Evolutionary conservation across 768 basidiomycete genomes (phyloP).

Genomic region (Leccinellum rugosiceps): DNA sequence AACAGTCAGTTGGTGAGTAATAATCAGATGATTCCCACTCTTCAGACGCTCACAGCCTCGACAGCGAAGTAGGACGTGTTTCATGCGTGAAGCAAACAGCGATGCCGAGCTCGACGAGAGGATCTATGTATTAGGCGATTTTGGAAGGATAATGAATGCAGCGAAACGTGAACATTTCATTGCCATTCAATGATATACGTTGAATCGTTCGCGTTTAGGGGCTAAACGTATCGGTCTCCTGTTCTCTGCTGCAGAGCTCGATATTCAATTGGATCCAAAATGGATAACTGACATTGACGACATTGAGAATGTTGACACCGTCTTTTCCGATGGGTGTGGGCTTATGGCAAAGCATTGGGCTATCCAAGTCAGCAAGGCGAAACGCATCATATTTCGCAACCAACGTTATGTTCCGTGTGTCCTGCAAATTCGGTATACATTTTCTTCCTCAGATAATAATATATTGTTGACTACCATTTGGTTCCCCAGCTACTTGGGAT

Average conservation of each 20-base stretch:
- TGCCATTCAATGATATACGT: background rate
- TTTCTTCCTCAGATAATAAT: background rate
- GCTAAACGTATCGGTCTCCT: conserved; percentile 68
- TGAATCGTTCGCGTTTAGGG: conserved; percentile 36
- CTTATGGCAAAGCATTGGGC: conserved; percentile 55
- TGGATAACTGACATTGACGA: conserved; percentile 55
- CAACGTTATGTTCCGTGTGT: conserved; percentile 58
- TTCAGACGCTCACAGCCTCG: background rate
- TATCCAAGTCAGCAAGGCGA: conserved; percentile 48
- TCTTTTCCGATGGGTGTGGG: conserved; percentile 70
- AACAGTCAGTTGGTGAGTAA: conserved; percentile 60
- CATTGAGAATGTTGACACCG: conserved; percentile 52
- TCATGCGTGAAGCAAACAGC: conserved; percentile 49
- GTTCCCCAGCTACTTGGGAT: conserved; percentile 54
- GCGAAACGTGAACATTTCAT: conserved; percentile 48
- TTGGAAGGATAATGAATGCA: conserved; percentile 56
- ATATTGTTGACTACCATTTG: background rate
- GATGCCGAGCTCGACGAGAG: conserved; percentile 57
- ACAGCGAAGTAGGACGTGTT: conserved; percentile 62
- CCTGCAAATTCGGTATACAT: conserved; percentile 55
- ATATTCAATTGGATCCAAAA: conserved; percentile 50
- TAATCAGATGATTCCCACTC: background rate
- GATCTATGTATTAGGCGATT: conserved; percentile 58
- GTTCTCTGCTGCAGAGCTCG: conserved; percentile 62
- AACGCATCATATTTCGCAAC: conserved; percentile 53